Evolutionary conservation across 78 protist genomes (phyloP).

Genomic region (Dictyostelium firmibasis): DNA sequence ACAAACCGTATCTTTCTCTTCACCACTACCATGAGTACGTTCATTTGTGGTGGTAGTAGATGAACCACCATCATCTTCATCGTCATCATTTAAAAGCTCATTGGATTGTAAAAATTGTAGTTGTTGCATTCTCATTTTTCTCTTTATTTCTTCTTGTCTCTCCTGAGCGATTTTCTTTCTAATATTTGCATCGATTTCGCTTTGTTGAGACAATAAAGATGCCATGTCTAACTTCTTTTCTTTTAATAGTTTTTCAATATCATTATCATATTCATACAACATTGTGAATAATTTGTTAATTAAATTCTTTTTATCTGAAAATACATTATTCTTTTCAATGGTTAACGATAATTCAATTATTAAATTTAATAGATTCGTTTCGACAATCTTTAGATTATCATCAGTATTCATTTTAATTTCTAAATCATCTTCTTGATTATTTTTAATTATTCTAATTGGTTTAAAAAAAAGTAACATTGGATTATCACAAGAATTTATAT

Average conservation of each 20-base stretch:
- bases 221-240: background rate
- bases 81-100: background rate
- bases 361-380: constrained; percentile 2
- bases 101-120: constrained; percentile 24
- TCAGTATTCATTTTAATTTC: background rate
- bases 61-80: background rate
- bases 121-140: constrained; percentile 66
- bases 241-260: background rate
- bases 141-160: constrained; percentile 32
- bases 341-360: background rate
- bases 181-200: background rate
- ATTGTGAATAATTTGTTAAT: constrained; percentile 4
- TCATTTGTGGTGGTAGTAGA: background rate
- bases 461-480: background rate
- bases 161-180: constrained; percentile 25
- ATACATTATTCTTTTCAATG: background rate
- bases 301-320: constrained; percentile 41
- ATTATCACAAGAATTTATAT: background rate
- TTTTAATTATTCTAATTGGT: background rate
- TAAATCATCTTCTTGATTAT: background rate
- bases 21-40: background rate
- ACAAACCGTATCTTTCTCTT: constrained; percentile 3
- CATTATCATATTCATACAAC: constrained; percentile 11
- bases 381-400: background rate
- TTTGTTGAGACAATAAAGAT: background rate